Evolutionary conservation across 2,329 filamentous ascomycete genomes (phyloP).

Genomic region (Aspergillus sp.): DNA sequence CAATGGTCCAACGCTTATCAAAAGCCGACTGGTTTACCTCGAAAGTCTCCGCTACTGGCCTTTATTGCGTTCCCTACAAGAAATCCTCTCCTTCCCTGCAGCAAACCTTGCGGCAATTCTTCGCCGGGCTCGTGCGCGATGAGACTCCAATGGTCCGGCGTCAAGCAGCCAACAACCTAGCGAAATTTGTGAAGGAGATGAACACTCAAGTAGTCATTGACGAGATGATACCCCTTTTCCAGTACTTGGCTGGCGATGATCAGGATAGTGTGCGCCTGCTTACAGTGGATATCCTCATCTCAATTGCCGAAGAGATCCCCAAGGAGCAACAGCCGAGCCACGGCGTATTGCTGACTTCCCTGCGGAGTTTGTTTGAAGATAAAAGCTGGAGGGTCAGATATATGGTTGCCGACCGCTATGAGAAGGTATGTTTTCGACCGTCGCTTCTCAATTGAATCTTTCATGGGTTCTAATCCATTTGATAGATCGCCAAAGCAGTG

Average conservation of each 20-base stretch:
- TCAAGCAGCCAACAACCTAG: conserved; percentile 93
- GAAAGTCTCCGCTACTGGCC: conserved; percentile 95
- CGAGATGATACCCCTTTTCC: conserved; percentile 98
- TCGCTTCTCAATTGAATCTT: background rate
- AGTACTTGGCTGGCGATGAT: conserved; percentile 93
- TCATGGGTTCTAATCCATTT: conserved; percentile 21
- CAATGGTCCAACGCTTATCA: conserved; percentile 89
- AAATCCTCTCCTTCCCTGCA: conserved; percentile 88
- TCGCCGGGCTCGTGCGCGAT: conserved; percentile 91
- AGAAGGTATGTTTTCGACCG: conserved; percentile 71
- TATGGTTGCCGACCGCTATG: conserved; percentile 98
- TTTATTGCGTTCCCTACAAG: conserved; percentile 91
- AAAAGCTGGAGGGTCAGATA: conserved; percentile 99
- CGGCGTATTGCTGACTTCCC: conserved; percentile 84
- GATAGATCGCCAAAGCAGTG: conserved; percentile 93
- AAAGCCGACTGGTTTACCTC: conserved; percentile 99
- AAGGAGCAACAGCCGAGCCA: conserved; percentile 98
- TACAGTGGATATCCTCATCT: conserved; percentile 94
- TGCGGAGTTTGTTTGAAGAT: conserved; percentile 94
- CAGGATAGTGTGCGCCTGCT: conserved; percentile 96
- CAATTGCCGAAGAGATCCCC: conserved; percentile 94
- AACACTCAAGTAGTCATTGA: conserved; percentile 87
- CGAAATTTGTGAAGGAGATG: conserved; percentile 98
- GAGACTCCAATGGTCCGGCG: conserved; percentile 99
- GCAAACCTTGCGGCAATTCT: conserved; percentile 89